Evolutionary conservation across 2,329 filamentous ascomycete species (phyloP), one percentile per base, ranked within the genome.

Genomic region (Daldinia eschscholtzii): DNA sequence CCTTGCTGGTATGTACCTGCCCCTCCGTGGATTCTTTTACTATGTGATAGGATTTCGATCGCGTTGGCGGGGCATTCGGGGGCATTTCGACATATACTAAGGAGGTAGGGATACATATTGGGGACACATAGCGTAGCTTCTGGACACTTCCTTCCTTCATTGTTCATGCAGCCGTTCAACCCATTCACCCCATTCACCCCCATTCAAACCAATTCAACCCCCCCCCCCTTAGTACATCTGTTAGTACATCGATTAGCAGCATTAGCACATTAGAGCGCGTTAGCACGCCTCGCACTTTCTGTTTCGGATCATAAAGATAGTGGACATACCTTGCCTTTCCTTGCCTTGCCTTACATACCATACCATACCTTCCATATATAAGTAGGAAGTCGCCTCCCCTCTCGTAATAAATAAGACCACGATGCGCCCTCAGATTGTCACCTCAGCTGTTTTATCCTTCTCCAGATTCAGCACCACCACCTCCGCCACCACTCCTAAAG

Each of bases 391-490:
- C 15, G 3, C 28, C 46, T 18, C 15, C 46, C 26, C 33, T 35
- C 10, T 35, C 33, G 10, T 33, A 70, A 69, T 75, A 70, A 73
- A 72, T 76, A 77, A 77, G 69, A 61, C 68, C 70, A 74, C 20
- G 67, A 76, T 77, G 76, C 75, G 74, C 64, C 72, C 76, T n/a
- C 74, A 68, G 18, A 44, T 70, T 61, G 46, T 77, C 64, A 72
- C 74, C 35, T 75, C 74, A 59, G 67, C 73, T 56, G 64, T 75
- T 53, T 65, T 74, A 57, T 73, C 75, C 58, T 67, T 73, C 57
- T 64, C 74, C 56, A 70, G 71, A 66, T 37, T 72, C 57, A 48
- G 42, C 42, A 68, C 42, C 42, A 68, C 42, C n/a, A 69, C 70
- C 37, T 70, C 65, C 4, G 63, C 67, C 61, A 53, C 55, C 57